Base-by-base conservation (phyloP, 805 yeast species). In the Wickerhamomyces chaumierensis region DNA sequence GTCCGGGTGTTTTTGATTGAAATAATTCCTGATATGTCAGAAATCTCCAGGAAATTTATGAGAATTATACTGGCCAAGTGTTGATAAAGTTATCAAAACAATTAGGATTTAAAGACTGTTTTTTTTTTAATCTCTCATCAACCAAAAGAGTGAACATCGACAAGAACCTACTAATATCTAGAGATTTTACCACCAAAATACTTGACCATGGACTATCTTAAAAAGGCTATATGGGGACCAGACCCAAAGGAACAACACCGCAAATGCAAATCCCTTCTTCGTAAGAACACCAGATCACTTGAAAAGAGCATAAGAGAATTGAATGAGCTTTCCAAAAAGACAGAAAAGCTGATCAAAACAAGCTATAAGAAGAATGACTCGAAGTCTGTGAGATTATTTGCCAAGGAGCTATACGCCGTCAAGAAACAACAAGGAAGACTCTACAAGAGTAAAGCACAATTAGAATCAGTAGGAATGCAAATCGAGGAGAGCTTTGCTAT, bases 221-320 rank as follows among this genome's bases (percentile, higher is more conserved):
- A 85, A 62, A 78, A 80, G 55, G 83, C 88, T 4, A 79, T 90
- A 31, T 90, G 94, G 81, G 98, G 98, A 0, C 96, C 97, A 0
- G 96, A 88, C 55, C 96, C 96, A 33, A 80, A 81, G 52, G 97
- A 85, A 52, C 94, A 61, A 46, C 75, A 67, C 43, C 58, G 92
- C 40, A 81, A 76, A 48, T 83, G 94, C 48, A 88, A 83, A 52
- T 66, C 75, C 31, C 68, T 86, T 17, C 70, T 90, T 33, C 78
- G 97, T 41, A 82, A 81, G 61, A 92, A 88, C 59, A 78, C 79
- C 44, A 68, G 97, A 35, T 88, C 81, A 52, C 61, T 90, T 29
- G 96, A 92, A 46, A 71, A 87, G 48, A 56, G 64, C 4, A 48
- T 66, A 11, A 52, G 60, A 38, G 86, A 86, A 42, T 65, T 92